These are phyloP conservation scores for Metschnikowia shivogae DNA, from an alignment of 805 yeast species.

Conservation along the genomic window DNA sequence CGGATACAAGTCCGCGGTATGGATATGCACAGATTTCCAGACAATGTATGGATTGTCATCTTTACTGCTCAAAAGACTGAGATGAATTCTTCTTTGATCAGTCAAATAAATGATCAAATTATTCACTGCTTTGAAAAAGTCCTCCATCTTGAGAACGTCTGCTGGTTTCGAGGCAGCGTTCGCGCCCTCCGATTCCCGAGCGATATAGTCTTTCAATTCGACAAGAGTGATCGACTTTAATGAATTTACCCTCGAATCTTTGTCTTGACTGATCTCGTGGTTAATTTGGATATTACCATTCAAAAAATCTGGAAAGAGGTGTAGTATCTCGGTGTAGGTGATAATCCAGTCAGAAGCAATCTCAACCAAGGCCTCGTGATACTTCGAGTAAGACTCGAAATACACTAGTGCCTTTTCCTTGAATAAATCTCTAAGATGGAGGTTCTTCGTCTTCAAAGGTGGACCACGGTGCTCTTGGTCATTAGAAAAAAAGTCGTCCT, in stretches of 20 bases:
- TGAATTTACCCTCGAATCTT: slow-evolving; percentile 1
- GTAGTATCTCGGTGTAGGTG: slow-evolving; percentile 30
- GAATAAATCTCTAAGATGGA: slow-evolving; percentile 33
- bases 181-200: not conserved
- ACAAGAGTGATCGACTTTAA: slow-evolving; percentile 6
- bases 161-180: not conserved
- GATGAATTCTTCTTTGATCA: slow-evolving; percentile 49
- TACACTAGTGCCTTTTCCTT: slow-evolving; percentile 29
- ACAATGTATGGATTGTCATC: slow-evolving; percentile 23
- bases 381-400: slow-evolving; percentile 32
- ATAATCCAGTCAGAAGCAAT: slow-evolving; percentile 41
- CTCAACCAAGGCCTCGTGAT: slow-evolving; percentile 37
- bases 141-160: slow-evolving; percentile 16
- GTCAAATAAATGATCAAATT: slow-evolving; percentile 46
- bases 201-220: not conserved
- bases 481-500: slow-evolving; percentile 24
- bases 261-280: not conserved
- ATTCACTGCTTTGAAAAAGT: slow-evolving; percentile 34
- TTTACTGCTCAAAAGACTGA: slow-evolving; percentile 29
- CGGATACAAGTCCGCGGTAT: slow-evolving; percentile 41
- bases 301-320: slow-evolving; percentile 37
- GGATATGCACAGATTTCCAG: slow-evolving; percentile 47
- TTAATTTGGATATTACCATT: slow-evolving; percentile 21
- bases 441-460: slow-evolving; percentile 27
- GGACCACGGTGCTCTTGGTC: slow-evolving; percentile 7